Conservation (phyloP, 148 eudicot species). For the Mesembryanthemum crystallinum region DNA sequence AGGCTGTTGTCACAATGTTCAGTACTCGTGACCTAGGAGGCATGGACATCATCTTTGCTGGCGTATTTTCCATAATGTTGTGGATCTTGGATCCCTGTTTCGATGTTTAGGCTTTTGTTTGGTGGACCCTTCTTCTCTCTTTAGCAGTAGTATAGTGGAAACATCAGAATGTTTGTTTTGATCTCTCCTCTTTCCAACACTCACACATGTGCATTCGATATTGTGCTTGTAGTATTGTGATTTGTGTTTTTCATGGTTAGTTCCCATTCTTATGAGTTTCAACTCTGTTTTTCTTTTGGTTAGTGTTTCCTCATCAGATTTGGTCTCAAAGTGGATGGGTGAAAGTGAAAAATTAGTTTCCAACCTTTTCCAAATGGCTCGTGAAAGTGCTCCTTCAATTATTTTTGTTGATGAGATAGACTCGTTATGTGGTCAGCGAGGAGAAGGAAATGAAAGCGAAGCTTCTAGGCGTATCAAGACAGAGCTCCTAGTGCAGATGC, state of each 20-base stretch:
- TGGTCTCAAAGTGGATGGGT: constrained; percentile 99
- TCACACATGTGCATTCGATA: too few species aligned
- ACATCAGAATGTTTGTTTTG: too few species aligned
- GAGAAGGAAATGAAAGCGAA: constrained; percentile 99
- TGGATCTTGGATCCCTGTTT: not conserved
- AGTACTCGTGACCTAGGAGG: not conserved
- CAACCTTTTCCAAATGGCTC: constrained; percentile 98
- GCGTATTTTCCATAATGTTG: not conserved
- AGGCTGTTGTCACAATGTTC: too few species aligned
- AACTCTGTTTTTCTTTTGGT: constrained; percentile 41
- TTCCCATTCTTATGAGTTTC: constrained; percentile 27
- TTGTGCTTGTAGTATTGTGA: not conserved
- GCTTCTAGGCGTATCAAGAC: constrained; percentile 99
- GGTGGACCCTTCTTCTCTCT: not conserved
- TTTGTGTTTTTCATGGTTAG: not conserved
- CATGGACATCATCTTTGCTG: not conserved
- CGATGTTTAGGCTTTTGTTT: not conserved
- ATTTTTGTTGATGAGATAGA: constrained; percentile 97
- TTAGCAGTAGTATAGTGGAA: too few species aligned
- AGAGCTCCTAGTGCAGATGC: constrained; percentile 98
- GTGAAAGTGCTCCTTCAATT: constrained; percentile 94
- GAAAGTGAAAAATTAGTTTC: constrained; percentile 98
- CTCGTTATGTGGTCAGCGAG: constrained; percentile 97
- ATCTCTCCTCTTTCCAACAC: too few species aligned
- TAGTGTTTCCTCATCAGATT: constrained; percentile 96